phyloP scores from a whole-genome alignment of 1,284 basidiomycete genomes.

The Trichosporon sp. region DNA sequence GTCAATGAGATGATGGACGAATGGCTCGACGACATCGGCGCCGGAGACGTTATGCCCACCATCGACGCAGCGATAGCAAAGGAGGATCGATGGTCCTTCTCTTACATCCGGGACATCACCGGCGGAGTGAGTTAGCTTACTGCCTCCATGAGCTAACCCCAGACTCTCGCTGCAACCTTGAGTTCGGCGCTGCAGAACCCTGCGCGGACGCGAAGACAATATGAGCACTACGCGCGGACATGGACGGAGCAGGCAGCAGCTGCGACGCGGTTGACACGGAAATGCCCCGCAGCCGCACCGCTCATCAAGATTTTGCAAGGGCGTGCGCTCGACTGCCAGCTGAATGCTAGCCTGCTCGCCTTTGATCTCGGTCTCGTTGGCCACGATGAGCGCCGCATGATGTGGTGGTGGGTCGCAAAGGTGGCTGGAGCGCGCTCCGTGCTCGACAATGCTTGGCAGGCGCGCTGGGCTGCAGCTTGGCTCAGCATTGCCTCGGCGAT shows the following conservation, averaged over 20 bases:
- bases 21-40: constrained; percentile 30
- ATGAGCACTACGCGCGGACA: constrained; percentile 4
- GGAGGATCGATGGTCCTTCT: constrained; percentile 27
- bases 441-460: constrained; percentile 8
- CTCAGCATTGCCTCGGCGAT: constrained; percentile 34
- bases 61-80: constrained; percentile 23
- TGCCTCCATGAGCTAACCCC: constrained; percentile 17
- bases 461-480: constrained; percentile 38
- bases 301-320: constrained; percentile 32
- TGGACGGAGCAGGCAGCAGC: constrained; percentile 43
- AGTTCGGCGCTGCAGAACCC: constrained; percentile 33
- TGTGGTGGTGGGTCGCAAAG: constrained; percentile 48
- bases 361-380: constrained; percentile 37
- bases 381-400: constrained; percentile 33
- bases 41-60: constrained; percentile 23
- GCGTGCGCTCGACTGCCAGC: constrained; percentile 44
- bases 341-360: constrained; percentile 40
- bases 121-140: constrained; percentile 36
- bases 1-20: constrained; percentile 30
- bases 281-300: constrained; percentile 28
- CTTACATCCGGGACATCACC: constrained; percentile 38
- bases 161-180: constrained; percentile 30
- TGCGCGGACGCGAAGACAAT: constrained; percentile 22
- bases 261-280: constrained; percentile 28
- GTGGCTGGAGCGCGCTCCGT: constrained; percentile 20